These are phyloP conservation scores for Alternaria consortialis DNA, from an alignment of 2,329 filamentous ascomycete species.

Conservation along the genomic window DNA sequence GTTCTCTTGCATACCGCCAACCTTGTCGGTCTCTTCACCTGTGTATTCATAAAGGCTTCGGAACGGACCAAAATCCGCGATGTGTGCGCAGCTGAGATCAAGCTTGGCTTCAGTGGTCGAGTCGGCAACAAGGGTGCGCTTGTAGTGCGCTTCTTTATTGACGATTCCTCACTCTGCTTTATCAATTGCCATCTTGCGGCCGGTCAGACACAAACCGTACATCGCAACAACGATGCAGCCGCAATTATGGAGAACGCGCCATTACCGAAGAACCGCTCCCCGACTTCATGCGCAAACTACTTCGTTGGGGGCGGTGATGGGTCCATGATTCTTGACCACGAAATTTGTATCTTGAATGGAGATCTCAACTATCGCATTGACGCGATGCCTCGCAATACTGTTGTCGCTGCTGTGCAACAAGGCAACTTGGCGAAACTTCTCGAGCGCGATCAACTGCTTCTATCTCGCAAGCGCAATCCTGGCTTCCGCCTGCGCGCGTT, in stretches of 20 bases:
- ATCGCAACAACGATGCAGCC: slow-evolving; percentile 91
- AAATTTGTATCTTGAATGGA: slow-evolving; percentile 95
- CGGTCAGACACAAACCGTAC: slow-evolving; percentile 87
- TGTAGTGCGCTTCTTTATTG: slow-evolving; percentile 88
- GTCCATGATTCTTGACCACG: slow-evolving; percentile 92
- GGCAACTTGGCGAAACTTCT: slow-evolving; percentile 86
- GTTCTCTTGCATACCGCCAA: slow-evolving; percentile 87
- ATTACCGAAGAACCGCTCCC: slow-evolving; percentile 76
- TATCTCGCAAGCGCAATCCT: slow-evolving; percentile 87
- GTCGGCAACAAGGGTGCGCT: slow-evolving; percentile 98
- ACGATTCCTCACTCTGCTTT: slow-evolving; percentile 94
- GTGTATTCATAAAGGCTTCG: slow-evolving; percentile 88
- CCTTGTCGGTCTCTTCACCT: slow-evolving; percentile 93
- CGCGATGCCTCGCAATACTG: slow-evolving; percentile 92
- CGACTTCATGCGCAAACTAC: slow-evolving; percentile 73
- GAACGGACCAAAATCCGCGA: slow-evolving; percentile 79
- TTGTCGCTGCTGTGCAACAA: slow-evolving; percentile 83
- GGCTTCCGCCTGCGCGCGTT: slow-evolving; percentile 89
- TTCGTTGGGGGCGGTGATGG: slow-evolving; percentile 95
- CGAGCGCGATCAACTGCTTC: slow-evolving; percentile 90
- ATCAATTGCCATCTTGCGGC: slow-evolving; percentile 97
- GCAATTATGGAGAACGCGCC: slow-evolving; percentile 83
- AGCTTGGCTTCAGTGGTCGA: slow-evolving; percentile 92
- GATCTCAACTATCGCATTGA: slow-evolving; percentile 99
- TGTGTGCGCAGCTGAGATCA: slow-evolving; percentile 82